Percentiles rank a stretch among this genome's conserved stretches.
Conservation (phyloP, 164 flowering plant species). For the Stephania japonica region DNA sequence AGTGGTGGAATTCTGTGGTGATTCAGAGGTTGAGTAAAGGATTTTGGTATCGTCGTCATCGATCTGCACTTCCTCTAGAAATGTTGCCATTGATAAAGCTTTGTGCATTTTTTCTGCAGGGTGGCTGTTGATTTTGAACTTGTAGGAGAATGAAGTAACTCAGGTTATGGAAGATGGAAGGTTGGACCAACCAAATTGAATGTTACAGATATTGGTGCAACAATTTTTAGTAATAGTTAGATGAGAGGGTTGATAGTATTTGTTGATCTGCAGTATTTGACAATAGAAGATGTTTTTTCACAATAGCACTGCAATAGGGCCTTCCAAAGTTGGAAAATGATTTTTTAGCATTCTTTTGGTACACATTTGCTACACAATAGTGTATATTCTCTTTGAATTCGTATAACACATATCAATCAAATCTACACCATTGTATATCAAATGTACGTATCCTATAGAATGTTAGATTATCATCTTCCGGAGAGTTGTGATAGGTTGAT, state of each 20-base stretch:
- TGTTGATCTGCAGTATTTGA: constrained; percentile 27
- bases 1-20: constrained; percentile 46
- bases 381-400: too few species aligned
- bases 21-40: constrained; percentile 57
- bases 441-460: too few species aligned
- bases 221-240: neutral
- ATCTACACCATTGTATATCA: too few species aligned
- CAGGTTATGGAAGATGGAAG: constrained; percentile 18
- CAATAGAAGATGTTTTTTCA: neutral
- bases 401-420: too few species aligned
- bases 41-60: constrained; percentile 46
- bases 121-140: constrained; percentile 3
- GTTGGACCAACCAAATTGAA: constrained; percentile 32
- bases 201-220: neutral
- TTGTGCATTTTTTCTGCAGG: neutral
- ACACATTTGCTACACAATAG: too few species aligned
- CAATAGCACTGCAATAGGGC: neutral
- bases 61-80: constrained; percentile 26
- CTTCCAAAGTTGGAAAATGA: neutral
- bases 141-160: constrained; percentile 1
- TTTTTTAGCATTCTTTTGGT: too few species aligned
- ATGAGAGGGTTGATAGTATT: constrained; percentile 26
- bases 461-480: too few species aligned
- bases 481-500: too few species aligned
- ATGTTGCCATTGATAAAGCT: constrained; percentile 31